Evolutionary conservation across 2,329 filamentous ascomycete species (phyloP), one percentile per base, ranked within the genome.

Genomic region (Fusarium algeriense): DNA sequence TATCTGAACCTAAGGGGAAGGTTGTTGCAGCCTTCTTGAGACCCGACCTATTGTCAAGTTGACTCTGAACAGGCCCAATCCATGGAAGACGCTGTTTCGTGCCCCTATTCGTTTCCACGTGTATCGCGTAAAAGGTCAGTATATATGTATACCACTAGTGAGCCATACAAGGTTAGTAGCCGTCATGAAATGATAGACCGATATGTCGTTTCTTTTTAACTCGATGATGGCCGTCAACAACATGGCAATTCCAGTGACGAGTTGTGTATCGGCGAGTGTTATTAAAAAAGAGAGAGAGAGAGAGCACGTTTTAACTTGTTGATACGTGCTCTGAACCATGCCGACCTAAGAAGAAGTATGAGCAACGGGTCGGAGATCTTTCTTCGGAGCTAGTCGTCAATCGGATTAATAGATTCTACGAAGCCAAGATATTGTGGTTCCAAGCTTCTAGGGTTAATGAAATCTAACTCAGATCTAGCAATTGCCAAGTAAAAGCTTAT

Each of bases 11-110:
- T 6, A 52, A 6, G 1, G 17, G 14, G 6, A 20, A 38, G 8
- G 3, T 3, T 3, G 3, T 15, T 1, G 2, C 2, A 52, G 8
- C 4, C 8, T 49, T 34, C 7, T 4, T 19, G 8, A 4, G 8
- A 7, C 23, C 19, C 0, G 32, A 14, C 20, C 32, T 26, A 9
- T 11, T 12, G 3, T 26, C 32, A 8, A 3, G 8, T 11, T 26
- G 32, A 6, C 14, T 35, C 34, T 35, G 34, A 35, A 35, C 5
- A 15, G 34, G 34, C 14, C 34, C 14, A 14, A 35, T 15, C 13
- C 13, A 35, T 35, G 13, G 34, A 14, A 14, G 34, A 35, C 13
- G 14, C 7, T 15, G 34, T 35, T 35, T 35, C 34, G 15, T 35
- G 34, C 34, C 14, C 7, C 34, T 12, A 15, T 26, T n/a, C 3